Conservation (phyloP, 2,329 filamentous ascomycete species). For the Neoarthrinium moseri region DNA sequence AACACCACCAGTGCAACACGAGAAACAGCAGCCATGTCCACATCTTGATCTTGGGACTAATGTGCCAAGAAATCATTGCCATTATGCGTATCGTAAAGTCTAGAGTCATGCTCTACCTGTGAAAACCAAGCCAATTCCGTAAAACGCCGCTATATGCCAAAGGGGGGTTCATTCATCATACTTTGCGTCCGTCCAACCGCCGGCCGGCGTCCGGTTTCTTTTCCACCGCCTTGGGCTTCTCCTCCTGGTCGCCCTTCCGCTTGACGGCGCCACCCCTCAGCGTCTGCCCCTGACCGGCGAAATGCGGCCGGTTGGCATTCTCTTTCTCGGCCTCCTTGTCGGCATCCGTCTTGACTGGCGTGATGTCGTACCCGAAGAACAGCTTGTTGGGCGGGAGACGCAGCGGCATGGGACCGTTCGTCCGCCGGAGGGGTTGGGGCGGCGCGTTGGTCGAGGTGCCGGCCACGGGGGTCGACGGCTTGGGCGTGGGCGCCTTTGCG, state of each 20-base stretch:
- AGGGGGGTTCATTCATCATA: conserved; percentile 12
- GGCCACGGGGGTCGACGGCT: conserved; percentile 70
- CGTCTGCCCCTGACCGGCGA: conserved; percentile 82
- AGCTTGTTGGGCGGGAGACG: conserved; percentile 84
- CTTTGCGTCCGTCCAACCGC: conserved; percentile 41
- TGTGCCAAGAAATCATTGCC: too few relatives aligned
- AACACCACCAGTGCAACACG: too few relatives aligned
- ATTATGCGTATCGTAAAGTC: too few relatives aligned
- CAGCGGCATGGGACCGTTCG: conserved; percentile 82
- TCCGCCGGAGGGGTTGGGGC: conserved; percentile 41
- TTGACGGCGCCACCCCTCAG: conserved; percentile 64
- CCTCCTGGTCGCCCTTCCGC: conserved; percentile 61
- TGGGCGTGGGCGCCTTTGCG: conserved; percentile 71
- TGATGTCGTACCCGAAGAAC: conserved; percentile 95
- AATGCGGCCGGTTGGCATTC: conserved; percentile 68
- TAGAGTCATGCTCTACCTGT: neutral
- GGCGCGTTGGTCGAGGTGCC: conserved; percentile 45
- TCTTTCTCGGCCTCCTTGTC: conserved; percentile 67
- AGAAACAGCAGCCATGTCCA: too few relatives aligned
- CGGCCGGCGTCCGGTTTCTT: conserved; percentile 43
- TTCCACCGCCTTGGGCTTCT: conserved; percentile 44
- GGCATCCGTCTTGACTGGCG: conserved; percentile 77
- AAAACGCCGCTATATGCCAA: conserved; percentile 7
- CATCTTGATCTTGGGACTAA: too few relatives aligned
- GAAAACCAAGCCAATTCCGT: neutral